phyloP scores from a whole-genome alignment of 805 yeast species.

The Myxozyma lipomycoides region DNA sequence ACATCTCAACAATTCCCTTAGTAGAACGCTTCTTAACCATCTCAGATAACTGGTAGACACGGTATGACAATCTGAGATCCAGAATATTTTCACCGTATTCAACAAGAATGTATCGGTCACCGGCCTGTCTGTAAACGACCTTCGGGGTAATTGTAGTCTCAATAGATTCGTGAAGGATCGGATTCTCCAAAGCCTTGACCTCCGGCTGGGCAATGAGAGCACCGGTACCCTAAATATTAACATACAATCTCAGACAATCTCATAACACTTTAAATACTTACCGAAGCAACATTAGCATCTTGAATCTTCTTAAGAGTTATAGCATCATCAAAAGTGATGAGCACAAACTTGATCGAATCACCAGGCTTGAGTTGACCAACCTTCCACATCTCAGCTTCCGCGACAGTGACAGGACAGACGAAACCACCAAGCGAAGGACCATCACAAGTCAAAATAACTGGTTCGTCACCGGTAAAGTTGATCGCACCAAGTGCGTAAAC shows the following conservation, averaged over 20 bases:
- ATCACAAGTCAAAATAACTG: constrained; percentile 93
- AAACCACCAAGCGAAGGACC: constrained; percentile 98
- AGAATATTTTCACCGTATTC: constrained; percentile 88
- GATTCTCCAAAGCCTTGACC: constrained; percentile 48
- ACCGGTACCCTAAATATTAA: constrained; percentile 12
- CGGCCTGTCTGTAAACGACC: constrained; percentile 91
- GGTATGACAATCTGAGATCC: constrained; percentile 80
- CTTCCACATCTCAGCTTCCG: constrained; percentile 97
- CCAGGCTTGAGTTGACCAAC: constrained; percentile 98
- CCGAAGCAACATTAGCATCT: constrained; percentile 40
- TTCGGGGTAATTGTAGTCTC: constrained; percentile 53
- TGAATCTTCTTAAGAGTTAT: constrained; percentile 57
- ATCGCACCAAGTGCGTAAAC: constrained; percentile 95
- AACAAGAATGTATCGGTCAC: constrained; percentile 86
- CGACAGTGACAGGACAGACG: constrained; percentile 93
- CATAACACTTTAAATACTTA: background rate
- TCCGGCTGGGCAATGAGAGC: constrained; percentile 21
- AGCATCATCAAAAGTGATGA: constrained; percentile 68
- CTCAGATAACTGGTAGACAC: constrained; percentile 78
- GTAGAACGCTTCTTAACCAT: constrained; percentile 63
- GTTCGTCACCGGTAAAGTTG: constrained; percentile 98
- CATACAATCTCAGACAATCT: background rate
- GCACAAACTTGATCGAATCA: constrained; percentile 74
- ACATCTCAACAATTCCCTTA: constrained; percentile 85
- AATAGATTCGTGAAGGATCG: constrained; percentile 57